Conservation (phyloP, 2,329 filamentous ascomycete species). For the Arthroderma sp. region DNA sequence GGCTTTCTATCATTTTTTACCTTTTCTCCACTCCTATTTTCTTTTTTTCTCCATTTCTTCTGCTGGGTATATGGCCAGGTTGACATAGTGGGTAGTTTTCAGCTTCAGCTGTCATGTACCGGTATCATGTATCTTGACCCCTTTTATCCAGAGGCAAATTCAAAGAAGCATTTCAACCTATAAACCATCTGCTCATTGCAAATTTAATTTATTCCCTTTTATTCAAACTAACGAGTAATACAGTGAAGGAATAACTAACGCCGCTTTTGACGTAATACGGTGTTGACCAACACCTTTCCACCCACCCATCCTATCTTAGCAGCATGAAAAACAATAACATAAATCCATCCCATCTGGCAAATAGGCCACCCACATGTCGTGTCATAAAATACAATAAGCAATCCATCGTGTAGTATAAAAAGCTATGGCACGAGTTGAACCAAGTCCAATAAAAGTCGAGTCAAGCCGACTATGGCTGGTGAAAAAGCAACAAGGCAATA, state of each 20-base stretch:
- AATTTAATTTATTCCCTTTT: too few species aligned
- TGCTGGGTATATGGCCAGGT: too few species aligned
- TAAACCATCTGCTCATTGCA: too few species aligned
- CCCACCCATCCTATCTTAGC: neutral
- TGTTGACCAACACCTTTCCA: neutral
- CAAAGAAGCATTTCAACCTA: neutral
- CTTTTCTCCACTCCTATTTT: neutral
- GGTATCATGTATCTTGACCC: too few species aligned
- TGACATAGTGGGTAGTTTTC: too few species aligned
- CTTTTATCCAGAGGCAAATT: neutral
- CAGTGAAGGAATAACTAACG: too few species aligned
- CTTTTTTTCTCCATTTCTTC: neutral
- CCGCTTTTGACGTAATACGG: too few species aligned
- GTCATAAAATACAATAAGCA: constrained; percentile 2
- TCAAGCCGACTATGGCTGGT: neutral
- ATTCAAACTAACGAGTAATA: too few species aligned
- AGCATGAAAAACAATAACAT: neutral
- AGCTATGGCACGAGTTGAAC: neutral
- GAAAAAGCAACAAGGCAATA: neutral
- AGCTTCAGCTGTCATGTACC: too few species aligned
- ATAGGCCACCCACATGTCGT: neutral
- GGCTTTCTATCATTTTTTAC: neutral
- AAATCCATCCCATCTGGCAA: neutral
- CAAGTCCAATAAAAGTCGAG: neutral
- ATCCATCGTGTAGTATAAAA: neutral